Evolutionary conservation across 768 basidiomycete genomes (phyloP).

Genomic region (Vararia minispora): DNA sequence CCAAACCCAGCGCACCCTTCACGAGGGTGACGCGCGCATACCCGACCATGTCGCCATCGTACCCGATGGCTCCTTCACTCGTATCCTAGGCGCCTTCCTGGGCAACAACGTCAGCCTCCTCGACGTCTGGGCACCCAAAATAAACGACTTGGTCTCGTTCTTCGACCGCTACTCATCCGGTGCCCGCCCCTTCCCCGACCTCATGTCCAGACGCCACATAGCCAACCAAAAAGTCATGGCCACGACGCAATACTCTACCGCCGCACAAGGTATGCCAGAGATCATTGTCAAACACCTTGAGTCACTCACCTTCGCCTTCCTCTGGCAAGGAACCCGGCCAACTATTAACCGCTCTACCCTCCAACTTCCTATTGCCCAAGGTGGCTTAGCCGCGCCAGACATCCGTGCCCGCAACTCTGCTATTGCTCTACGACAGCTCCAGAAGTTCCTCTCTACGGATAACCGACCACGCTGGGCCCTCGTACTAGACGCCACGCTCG

Average conservation of each 20-base stretch:
- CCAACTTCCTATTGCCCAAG: neutral
- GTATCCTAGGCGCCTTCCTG: too few species aligned
- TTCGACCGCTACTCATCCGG: too few species aligned
- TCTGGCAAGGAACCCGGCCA: slow-evolving; percentile 2
- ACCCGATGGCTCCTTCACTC: too few species aligned
- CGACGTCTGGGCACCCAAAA: too few species aligned
- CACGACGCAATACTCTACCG: too few species aligned
- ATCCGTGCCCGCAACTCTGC: slow-evolving; percentile 10
- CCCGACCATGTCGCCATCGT: too few species aligned
- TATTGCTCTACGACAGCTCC: slow-evolving; percentile 9
- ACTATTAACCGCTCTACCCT: neutral
- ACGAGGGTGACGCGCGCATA: slow-evolving; percentile 3
- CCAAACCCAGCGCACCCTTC: neutral
- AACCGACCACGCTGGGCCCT: slow-evolving; percentile 5
- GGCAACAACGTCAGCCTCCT: too few species aligned
- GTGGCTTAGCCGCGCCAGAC: slow-evolving; percentile 5
- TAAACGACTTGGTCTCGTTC: too few species aligned
- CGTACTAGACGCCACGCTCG: slow-evolving; percentile 6
- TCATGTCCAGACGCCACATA: slow-evolving; percentile 3
- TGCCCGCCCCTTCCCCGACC: too few species aligned
- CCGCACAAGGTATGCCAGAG: slow-evolving; percentile 17
- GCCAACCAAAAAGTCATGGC: slow-evolving; percentile 10
- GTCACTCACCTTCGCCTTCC: neutral
- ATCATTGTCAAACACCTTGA: neutral
- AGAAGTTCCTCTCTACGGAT: neutral